These are phyloP conservation scores for Mesembryanthemum crystallinum DNA, from an alignment of 148 eudicot genomes.

Conservation along the genomic window DNA sequence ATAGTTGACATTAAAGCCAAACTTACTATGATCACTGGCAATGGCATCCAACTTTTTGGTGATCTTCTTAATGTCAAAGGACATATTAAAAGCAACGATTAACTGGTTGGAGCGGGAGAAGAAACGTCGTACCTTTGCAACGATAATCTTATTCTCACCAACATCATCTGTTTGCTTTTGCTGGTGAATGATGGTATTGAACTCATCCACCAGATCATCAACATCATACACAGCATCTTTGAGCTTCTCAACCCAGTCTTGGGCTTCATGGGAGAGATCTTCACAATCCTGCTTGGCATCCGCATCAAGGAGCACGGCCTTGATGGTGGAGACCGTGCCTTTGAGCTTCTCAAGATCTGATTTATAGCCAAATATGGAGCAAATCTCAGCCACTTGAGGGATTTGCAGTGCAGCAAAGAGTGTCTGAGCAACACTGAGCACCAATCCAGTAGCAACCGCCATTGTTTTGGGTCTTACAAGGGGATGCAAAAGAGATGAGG, in stretches of 20 bases:
- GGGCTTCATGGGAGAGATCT: background rate
- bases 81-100: background rate
- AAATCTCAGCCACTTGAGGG: background rate
- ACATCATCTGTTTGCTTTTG: background rate
- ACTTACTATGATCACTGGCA: background rate
- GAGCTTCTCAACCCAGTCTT: constrained; percentile 11
- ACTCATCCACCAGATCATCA: constrained; percentile 17
- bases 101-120: background rate
- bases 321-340: background rate
- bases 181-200: background rate
- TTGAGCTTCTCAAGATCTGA: constrained; percentile 5
- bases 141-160: background rate
- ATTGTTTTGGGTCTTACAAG: too few species aligned
- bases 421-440: background rate
- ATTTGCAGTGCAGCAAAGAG: background rate
- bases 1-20: background rate
- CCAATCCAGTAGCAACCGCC: background rate
- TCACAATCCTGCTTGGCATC: constrained; percentile 1
- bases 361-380: background rate
- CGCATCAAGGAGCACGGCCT: constrained; percentile 20
- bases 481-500: too few species aligned
- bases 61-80: background rate
- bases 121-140: constrained; percentile 3
- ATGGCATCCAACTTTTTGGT: background rate
- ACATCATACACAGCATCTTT: constrained; percentile 16